A percentile compares a stretch with the other conserved stretches of the same genome.
Evolutionary conservation across 371 early-diverging fungal species (phyloP).

Genomic region (Batrachochytrium dendrobatidis): DNA sequence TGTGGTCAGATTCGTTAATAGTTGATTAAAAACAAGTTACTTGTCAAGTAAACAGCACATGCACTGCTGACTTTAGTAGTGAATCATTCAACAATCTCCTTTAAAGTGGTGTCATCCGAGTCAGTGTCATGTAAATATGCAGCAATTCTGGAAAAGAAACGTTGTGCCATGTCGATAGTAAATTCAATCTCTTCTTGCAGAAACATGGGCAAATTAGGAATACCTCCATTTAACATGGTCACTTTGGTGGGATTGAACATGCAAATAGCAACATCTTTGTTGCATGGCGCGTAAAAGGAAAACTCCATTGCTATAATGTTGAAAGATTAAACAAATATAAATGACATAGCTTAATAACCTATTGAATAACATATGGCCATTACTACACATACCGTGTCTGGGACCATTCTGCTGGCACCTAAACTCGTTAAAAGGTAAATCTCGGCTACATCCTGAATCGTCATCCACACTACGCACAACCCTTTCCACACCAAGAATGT

Average conservation of each 20-base stretch:
- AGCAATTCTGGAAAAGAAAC: neutral
- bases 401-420: neutral
- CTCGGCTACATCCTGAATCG: neutral
- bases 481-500: neutral
- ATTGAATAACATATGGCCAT: neutral
- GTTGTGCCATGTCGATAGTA: neutral
- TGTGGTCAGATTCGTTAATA: neutral
- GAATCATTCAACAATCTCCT: neutral
- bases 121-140: neutral
- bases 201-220: neutral
- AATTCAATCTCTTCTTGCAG: slow-evolving; percentile 3
- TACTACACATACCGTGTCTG: neutral
- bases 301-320: neutral
- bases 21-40: neutral
- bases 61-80: no score
- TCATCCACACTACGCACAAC: neutral
- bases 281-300: neutral
- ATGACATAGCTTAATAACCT: neutral
- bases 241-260: neutral
- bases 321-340: neutral
- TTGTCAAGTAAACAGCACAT: neutral
- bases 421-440: neutral
- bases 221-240: neutral
- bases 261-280: neutral
- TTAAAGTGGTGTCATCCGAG: no score